Conservation (phyloP, 2,329 filamentous ascomycete genomes). For the Cercospora canescens region DNA sequence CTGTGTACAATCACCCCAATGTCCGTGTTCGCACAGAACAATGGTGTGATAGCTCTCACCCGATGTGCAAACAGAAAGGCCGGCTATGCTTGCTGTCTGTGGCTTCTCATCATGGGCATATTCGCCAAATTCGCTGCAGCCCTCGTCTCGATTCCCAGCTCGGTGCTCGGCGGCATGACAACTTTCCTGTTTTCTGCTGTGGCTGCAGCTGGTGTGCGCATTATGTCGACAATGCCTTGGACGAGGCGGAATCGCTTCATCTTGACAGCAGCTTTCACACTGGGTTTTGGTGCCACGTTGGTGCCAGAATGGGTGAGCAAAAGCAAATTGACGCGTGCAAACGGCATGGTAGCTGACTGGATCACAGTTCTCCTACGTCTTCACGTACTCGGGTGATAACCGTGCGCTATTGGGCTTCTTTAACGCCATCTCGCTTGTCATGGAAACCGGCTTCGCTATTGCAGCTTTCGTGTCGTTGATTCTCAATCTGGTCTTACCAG, state of each 20-base stretch:
- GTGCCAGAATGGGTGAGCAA: constrained; percentile 40
- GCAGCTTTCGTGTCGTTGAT: constrained; percentile 71
- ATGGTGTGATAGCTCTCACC: constrained; percentile 79
- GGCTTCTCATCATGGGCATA: constrained; percentile 77
- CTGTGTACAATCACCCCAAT: constrained; percentile 80
- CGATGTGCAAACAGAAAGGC: constrained; percentile 79
- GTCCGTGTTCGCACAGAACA: constrained; percentile 81
- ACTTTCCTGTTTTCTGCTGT: constrained; percentile 80
- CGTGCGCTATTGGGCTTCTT: constrained; percentile 69
- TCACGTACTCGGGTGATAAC: constrained; percentile 71
- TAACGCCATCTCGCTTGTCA: constrained; percentile 58
- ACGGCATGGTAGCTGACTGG: neutral
- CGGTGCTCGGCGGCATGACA: constrained; percentile 56
- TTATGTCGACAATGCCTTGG: constrained; percentile 70
- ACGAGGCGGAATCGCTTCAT: constrained; percentile 82
- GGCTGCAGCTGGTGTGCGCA: constrained; percentile 73
- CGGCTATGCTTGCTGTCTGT: constrained; percentile 75
- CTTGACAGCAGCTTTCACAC: constrained; percentile 69
- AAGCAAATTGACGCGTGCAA: neutral
- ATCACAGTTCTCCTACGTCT: constrained; percentile 53
- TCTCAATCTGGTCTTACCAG: constrained; percentile 70
- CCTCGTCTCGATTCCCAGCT: constrained; percentile 69
- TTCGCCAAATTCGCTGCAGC: constrained; percentile 82
- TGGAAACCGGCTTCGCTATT: constrained; percentile 67
- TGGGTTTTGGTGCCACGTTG: constrained; percentile 63